Percentiles rank a stretch among this genome's conserved stretches.
Conservation (phyloP, 2,329 filamentous ascomycete species). For the Exserohilum rostratum region DNA sequence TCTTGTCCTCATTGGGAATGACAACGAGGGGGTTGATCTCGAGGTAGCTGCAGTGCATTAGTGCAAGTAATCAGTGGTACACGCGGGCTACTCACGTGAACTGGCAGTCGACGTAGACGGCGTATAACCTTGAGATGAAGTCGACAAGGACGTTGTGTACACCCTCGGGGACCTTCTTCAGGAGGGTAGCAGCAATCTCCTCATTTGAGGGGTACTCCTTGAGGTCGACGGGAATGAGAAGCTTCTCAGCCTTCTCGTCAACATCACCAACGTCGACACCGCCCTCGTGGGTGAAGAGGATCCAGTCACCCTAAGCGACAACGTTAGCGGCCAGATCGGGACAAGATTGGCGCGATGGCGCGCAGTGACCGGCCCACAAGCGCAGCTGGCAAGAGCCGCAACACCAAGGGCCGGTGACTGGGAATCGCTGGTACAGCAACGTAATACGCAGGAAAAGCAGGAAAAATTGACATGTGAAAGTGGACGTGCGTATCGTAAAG, state of each 20-base stretch:
- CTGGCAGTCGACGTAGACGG: conserved; percentile 99
- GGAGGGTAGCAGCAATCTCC: conserved; percentile 80
- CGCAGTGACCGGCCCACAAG: conserved; percentile 30
- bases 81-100: conserved; percentile 68
- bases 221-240: conserved; percentile 95
- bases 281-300: conserved; percentile 99
- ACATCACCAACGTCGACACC: conserved; percentile 99
- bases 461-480: conserved; percentile 44
- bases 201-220: conserved; percentile 94
- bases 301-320: conserved; percentile 86
- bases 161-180: conserved; percentile 93
- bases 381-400: conserved; percentile 38
- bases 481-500: conserved; percentile 37
- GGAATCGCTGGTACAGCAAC: conserved; percentile 19
- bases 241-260: conserved; percentile 97
- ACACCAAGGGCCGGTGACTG: conserved; percentile 33
- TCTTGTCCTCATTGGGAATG: conserved; percentile 90
- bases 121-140: conserved; percentile 98
- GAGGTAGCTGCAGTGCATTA: conserved; percentile 68
- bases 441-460: conserved; percentile 19
- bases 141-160: conserved; percentile 98
- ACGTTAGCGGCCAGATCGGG: conserved; percentile 39
- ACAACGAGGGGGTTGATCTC: conserved; percentile 99
- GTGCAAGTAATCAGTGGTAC: conserved; percentile 6
- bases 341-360: conserved; percentile 36